A percentile compares a stretch with the other conserved stretches of the same genome.
These are phyloP conservation scores for Hyphopichia homilentoma DNA, from an alignment of 805 yeast genomes.

Conservation along the genomic window DNA sequence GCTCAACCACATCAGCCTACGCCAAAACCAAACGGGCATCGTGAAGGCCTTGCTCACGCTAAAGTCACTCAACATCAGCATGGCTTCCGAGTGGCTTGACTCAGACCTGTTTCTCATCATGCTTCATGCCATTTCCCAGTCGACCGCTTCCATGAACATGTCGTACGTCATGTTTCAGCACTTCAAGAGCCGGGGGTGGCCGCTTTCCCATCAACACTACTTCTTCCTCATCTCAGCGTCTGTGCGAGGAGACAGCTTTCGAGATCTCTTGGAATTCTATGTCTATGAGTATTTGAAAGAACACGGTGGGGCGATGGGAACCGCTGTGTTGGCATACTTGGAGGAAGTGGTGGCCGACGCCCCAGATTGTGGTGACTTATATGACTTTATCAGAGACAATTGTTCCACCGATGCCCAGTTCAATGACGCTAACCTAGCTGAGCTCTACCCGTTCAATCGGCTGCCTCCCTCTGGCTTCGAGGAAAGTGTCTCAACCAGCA, in stretches of 20 bases:
- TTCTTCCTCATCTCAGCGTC: conserved; percentile 19
- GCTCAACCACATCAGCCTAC: conserved; percentile 28
- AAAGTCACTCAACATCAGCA: conserved; percentile 11
- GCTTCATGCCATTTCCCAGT: conserved; percentile 20
- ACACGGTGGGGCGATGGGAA: no score
- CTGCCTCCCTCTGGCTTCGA: no score
- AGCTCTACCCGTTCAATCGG: no score
- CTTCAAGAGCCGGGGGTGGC: no score
- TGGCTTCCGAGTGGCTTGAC: conserved; percentile 22
- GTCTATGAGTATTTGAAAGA: neutral
- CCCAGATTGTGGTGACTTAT: no score
- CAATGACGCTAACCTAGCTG: no score
- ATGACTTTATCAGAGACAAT: no score
- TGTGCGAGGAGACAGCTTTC: conserved; percentile 19
- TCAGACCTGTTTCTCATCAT: conserved; percentile 28
- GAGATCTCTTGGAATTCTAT: conserved; percentile 3
- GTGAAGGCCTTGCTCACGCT: conserved; percentile 16
- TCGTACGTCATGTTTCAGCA: conserved; percentile 21
- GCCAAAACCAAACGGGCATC: conserved; percentile 33
- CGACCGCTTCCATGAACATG: conserved; percentile 24
- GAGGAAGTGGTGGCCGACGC: no score
- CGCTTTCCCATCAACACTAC: no score
- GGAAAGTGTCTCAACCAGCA: no score
- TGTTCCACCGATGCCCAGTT: no score
- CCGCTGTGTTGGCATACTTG: no score